Base-by-base conservation (phyloP, 495 filamentous ascomycete genomes). In the Penicillium desertorum region DNA sequence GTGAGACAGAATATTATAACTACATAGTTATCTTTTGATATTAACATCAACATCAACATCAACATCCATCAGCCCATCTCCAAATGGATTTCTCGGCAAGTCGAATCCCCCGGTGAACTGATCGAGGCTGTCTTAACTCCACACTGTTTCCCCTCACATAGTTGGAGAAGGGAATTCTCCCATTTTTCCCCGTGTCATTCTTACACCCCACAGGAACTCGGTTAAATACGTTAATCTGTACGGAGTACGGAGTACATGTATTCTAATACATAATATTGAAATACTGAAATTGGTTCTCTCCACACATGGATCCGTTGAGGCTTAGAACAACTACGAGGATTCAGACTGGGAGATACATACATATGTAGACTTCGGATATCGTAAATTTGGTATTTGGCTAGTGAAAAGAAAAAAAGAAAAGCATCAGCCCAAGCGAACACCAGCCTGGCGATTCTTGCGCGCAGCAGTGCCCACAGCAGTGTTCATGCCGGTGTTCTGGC, bases 381-480 rank as follows among this genome's bases (percentile, higher is more conserved):
- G 45, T 49, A 43, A 56, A 54, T 44, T 50, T 32, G 51, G 37
- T 53, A 44, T 53, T 39, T 45, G 17, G 16, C 50, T 64, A 39
- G 34, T 62, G 51, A 23, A 22, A 23, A 23, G 57, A 51, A 23
- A 23, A 60, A 51, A 51, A 12, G 27, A 4, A 19, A 17, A 36
- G 7, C 7, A 45, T 78, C 68, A 91, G 39, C 84, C 87, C 72
- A 98, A 79, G 56, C 94, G 76, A 34, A 98, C 92, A 51, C 94
- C 94, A 19, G 94, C 92, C 72, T 93, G 88, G 68, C 87, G 82
- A 46, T 88, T 84, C 83, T 92, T 96, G 76, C 89, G 90, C 10
- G 88, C 85, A 55, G 80, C 81, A 32, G 78, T 77, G 11, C 86
- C 88, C 67, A 87, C 85, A 14, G 89, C 92, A 58, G 81, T 86